phyloP scores from a whole-genome alignment of 257 asterid species.

The Solanum verrucosum region DNA sequence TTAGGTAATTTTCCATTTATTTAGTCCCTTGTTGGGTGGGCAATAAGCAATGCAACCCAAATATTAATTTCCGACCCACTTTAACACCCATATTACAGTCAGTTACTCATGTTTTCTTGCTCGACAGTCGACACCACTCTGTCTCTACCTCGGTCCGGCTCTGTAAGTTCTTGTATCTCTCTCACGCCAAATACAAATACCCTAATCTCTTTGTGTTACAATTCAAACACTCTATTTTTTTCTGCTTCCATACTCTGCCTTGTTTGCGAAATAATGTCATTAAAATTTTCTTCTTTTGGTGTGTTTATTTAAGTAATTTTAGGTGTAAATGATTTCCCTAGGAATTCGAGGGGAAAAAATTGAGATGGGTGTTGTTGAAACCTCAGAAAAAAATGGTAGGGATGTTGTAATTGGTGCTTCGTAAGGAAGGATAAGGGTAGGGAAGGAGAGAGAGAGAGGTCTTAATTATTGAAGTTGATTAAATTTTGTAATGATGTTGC shows the following conservation, averaged over 20 bases:
- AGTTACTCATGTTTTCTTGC: neutral
- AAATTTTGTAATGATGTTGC: slow-evolving; percentile 19
- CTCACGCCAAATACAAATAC: neutral
- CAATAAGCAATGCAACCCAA: neutral
- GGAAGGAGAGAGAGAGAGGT: neutral
- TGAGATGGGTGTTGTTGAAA: neutral
- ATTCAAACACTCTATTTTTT: neutral
- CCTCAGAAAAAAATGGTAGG: neutral
- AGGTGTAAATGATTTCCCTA: neutral
- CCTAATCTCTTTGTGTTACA: neutral
- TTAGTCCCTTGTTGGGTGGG: neutral
- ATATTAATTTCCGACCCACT: neutral
- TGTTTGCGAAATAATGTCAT: neutral
- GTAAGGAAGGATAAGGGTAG: neutral
- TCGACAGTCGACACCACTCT: neutral
- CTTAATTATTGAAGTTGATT: neutral
- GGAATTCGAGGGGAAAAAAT: neutral
- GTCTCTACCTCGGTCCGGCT: neutral
- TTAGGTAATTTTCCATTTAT: neutral
- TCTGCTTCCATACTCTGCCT: neutral
- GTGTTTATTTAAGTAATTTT: neutral
- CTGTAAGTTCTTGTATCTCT: neutral
- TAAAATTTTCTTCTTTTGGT: neutral
- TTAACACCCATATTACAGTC: neutral
- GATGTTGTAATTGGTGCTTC: neutral